Percentiles rank a stretch among this genome's conserved stretches.
Evolutionary conservation across 2,329 filamentous ascomycete species (phyloP).

Genomic region (Aquanectria penicillioides): DNA sequence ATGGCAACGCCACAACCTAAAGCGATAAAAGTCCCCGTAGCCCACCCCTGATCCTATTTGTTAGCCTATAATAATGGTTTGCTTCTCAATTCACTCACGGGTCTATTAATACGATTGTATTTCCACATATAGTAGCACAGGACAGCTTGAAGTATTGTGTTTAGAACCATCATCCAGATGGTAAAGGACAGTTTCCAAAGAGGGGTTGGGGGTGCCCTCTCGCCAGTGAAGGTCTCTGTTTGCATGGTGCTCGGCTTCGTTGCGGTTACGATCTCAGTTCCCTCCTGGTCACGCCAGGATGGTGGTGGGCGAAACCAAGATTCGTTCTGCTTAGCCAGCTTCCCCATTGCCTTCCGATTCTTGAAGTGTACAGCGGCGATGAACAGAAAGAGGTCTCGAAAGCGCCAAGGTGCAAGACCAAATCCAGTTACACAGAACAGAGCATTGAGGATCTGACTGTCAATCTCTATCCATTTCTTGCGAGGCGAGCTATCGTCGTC

Average conservation of each 20-base stretch:
- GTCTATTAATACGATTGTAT: conserved; percentile 18
- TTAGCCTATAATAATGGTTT: no score
- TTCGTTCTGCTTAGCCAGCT: conserved; percentile 35
- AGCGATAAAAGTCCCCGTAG: conserved; percentile 14
- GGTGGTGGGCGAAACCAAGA: conserved; percentile 43
- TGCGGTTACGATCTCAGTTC: no score
- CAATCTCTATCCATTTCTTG: conserved; percentile 83
- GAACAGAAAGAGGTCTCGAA: conserved; percentile 77
- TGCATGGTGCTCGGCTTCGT: not conserved
- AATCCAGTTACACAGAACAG: conserved; percentile 88
- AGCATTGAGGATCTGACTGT: conserved; percentile 81
- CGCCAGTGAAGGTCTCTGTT: conserved; percentile 10
- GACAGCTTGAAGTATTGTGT: conserved; percentile 8
- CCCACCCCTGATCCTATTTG: not conserved
- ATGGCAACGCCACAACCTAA: conserved; percentile 10
- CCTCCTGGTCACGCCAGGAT: no score
- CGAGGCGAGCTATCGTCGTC: conserved; percentile 77
- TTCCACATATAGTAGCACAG: conserved; percentile 20
- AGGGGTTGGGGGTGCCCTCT: conserved; percentile 13
- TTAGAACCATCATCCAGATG: conserved; percentile 22
- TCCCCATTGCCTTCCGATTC: conserved; percentile 32
- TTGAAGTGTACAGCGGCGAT: conserved; percentile 31
- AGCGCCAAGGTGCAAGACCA: conserved; percentile 83
- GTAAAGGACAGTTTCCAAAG: conserved; percentile 21
- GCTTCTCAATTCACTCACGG: conserved; percentile 2